Percentiles rank a stretch among this genome's conserved stretches.
Conservation (phyloP, 129 eudicot genomes). For the Glebionis coronaria region DNA sequence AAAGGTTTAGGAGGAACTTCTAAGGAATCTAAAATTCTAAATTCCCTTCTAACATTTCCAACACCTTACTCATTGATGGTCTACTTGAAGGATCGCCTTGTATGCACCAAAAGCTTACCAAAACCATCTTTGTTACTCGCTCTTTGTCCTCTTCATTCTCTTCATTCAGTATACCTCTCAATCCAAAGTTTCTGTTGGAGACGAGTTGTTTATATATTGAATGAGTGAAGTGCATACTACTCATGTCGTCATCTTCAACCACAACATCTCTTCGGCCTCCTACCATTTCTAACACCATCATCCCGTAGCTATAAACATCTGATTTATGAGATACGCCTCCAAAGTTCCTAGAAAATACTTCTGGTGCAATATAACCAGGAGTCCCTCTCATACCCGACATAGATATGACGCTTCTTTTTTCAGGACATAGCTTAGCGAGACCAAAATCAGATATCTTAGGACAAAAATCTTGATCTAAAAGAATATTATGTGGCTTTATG, state of each 20-base stretch:
- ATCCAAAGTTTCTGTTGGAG: slow-evolving; percentile 1
- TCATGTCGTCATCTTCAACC: slow-evolving; percentile 3
- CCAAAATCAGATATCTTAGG: too few species aligned
- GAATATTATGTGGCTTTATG: slow-evolving; percentile 33
- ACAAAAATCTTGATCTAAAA: too few species aligned
- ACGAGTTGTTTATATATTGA: slow-evolving; percentile 17
- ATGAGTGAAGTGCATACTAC: not conserved
- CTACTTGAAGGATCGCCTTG: slow-evolving; percentile 26
- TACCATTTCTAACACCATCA: slow-evolving; percentile 35
- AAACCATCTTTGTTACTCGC: slow-evolving; percentile 17
- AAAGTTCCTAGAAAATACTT: slow-evolving; percentile 27
- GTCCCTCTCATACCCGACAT: too few species aligned
- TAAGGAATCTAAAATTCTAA: slow-evolving; percentile 8
- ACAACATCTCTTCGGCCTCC: slow-evolving; percentile 19
- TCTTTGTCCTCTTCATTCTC: slow-evolving; percentile 14
- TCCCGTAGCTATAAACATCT: slow-evolving; percentile 30
- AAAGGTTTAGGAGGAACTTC: slow-evolving; percentile 25
- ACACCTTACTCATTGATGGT: slow-evolving; percentile 29
- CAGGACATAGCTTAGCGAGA: too few species aligned
- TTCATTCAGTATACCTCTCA: not conserved
- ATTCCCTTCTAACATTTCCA: slow-evolving; percentile 29
- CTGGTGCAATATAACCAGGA: too few species aligned
- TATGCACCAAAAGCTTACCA: slow-evolving; percentile 31
- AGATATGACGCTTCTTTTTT: too few species aligned
- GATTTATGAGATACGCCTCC: slow-evolving; percentile 30